These are phyloP conservation scores for Nakazawaea ambrosiae DNA, from an alignment of 805 yeast genomes.

Conservation along the genomic window DNA sequence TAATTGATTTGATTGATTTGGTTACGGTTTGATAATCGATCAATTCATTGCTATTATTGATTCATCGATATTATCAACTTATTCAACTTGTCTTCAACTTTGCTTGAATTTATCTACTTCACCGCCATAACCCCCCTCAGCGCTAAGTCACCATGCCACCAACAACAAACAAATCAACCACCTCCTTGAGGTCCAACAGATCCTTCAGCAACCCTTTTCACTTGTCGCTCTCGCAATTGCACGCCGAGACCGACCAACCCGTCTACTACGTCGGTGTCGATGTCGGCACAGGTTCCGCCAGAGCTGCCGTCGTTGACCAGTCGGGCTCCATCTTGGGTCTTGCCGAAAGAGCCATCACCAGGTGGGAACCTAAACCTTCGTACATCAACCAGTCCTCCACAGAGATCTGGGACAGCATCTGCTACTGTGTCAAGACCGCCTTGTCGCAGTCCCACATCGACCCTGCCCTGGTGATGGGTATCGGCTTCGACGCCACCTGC, in stretches of 20 bases:
- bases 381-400: slow-evolving; percentile 81
- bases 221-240: slow-evolving; percentile 25
- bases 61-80: no score
- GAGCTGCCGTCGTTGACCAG: slow-evolving; percentile 87
- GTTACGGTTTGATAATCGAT: no score
- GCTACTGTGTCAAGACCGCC: slow-evolving; percentile 73
- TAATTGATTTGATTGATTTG: no score
- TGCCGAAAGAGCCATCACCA: slow-evolving; percentile 69
- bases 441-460: slow-evolving; percentile 70
- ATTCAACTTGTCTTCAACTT: no score
- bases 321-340: slow-evolving; percentile 75
- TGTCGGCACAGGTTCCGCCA: slow-evolving; percentile 91
- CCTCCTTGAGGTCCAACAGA: slow-evolving; percentile 13
- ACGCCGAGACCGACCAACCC: slow-evolving; percentile 16
- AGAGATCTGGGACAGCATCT: slow-evolving; percentile 87
- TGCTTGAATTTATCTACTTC: no score
- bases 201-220: slow-evolving; percentile 27
- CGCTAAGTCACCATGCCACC: no score
- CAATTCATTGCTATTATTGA: no score
- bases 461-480: slow-evolving; percentile 63
- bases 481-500: slow-evolving; percentile 97
- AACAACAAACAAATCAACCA: slow-evolving; percentile 4
- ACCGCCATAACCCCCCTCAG: no score
- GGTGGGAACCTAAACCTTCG: slow-evolving; percentile 68
- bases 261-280: slow-evolving; percentile 32